Base-by-base conservation (phyloP, 2,329 filamentous ascomycete genomes). In the Colletotrichum echinochloae region DNA sequence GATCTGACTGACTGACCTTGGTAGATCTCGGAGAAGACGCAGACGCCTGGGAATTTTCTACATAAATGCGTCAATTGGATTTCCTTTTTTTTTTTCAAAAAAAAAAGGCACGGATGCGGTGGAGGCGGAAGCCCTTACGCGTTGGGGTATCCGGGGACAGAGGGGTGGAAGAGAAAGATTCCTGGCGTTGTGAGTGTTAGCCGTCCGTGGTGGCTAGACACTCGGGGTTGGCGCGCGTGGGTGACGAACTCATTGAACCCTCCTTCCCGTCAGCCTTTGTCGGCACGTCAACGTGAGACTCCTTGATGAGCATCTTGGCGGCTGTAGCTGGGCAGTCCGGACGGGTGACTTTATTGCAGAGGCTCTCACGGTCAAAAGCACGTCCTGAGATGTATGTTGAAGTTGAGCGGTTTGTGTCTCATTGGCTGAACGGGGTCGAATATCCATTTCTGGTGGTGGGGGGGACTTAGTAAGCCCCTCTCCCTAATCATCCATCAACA, bases 21-120 rank as follows among this genome's bases (percentile, higher is more conserved):
- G 78, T 98, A 98, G 77, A 98, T 98, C 83, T 98, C 95, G 75
- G 92, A 95, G 79, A 97, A 98, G 66, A 98, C 86, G 18, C 93
- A 92, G 6, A 98, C 93, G 26, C 93, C 94, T 0, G 94, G 94
- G 77, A 97, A 97, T 60, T 86, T 85, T 37, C 89, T 89, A 39
- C 5, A 35, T 1, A 2, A 1, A 12, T 9, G 5, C 2, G 33
- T 65, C 52, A 71, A 23, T 71, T 54, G 41, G 3, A 1, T 20
- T 23, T 8, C 9, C 23, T 23, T 14, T 39, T n/a, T n/a, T n/a
- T n/a, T n/a, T n/a, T n/a, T n/a, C n/a, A n/a, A n/a, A n/a, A n/a
- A n/a, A n/a, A n/a, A 14, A 5, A 20, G n/a, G 5, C n/a, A 30
- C 9, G 11, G 14, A 5, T 1, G 5, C 6, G 2, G 6, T 5